Percentiles rank a stretch among this genome's conserved stretches.
phyloP scores from a whole-genome alignment of 305 asterid genomes.

The Striga hermonthica region DNA sequence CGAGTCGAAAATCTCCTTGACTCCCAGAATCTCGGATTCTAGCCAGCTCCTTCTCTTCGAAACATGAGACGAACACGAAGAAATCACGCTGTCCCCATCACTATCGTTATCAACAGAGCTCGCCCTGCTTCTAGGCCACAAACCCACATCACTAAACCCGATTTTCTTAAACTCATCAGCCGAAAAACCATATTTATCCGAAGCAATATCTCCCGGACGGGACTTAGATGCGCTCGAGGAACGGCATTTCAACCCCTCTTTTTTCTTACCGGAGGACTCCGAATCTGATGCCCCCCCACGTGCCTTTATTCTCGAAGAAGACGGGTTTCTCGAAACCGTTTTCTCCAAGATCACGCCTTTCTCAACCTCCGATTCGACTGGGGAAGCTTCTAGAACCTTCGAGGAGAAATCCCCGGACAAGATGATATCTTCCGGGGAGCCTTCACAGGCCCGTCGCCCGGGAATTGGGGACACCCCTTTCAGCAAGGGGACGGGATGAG shows the following conservation, averaged over 20 bases:
- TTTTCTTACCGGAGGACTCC: constrained; percentile 23
- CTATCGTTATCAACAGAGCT: constrained; percentile 44
- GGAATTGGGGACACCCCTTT: constrained; percentile 55
- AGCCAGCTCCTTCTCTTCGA: constrained; percentile 74
- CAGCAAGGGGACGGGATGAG: constrained; percentile 63
- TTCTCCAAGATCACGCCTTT: constrained; percentile 68
- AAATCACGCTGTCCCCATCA: constrained; percentile 46
- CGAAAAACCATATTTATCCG: constrained; percentile 4
- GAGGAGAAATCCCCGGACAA: constrained; percentile 34
- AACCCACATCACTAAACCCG: constrained; percentile 20
- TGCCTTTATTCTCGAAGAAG: constrained; percentile 25
- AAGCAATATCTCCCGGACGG: constrained; percentile 28
- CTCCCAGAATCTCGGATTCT: constrained; percentile 49
- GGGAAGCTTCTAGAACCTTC: constrained; percentile 34
- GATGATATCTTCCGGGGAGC: constrained; percentile 51
- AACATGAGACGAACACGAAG: constrained; percentile 35
- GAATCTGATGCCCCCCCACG: constrained; percentile 40
- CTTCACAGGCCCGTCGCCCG: constrained; percentile 56
- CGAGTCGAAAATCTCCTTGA: constrained; percentile 53
- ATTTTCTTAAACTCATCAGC: constrained; percentile 27
- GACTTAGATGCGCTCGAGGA: constrained; percentile 44
- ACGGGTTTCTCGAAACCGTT: constrained; percentile 32
- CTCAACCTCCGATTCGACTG: constrained; percentile 48
- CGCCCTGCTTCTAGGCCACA: constrained; percentile 27
- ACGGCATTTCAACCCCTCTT: constrained; percentile 16